A percentile compares a stretch with the other conserved stretches of the same genome.
phyloP scores from a whole-genome alignment of 164 flowering plant species.

The Protea cynaroides region DNA sequence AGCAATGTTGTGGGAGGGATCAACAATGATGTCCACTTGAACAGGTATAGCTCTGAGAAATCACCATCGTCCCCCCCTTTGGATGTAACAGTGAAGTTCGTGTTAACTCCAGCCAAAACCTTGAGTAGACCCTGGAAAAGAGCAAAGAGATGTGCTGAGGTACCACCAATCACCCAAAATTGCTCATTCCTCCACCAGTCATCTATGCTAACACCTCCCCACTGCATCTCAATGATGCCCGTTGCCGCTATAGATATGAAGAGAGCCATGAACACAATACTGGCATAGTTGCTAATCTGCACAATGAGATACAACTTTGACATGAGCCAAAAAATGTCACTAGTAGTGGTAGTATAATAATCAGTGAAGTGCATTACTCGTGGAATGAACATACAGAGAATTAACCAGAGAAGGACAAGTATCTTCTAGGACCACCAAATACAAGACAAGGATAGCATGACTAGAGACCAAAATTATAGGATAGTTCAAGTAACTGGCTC shows the following conservation, averaged over 20 bases:
- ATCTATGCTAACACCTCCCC: slow-evolving; percentile 69
- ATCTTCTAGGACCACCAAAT: background rate
- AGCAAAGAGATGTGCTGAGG: slow-evolving; percentile 66
- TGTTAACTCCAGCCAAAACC: slow-evolving; percentile 69
- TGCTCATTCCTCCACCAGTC: slow-evolving; percentile 92
- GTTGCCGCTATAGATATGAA: slow-evolving; percentile 67
- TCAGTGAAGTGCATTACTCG: background rate
- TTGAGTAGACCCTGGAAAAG: slow-evolving; percentile 76
- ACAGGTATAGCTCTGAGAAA: slow-evolving; percentile 63
- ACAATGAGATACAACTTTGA: slow-evolving; percentile 1
- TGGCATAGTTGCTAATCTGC: slow-evolving; percentile 87
- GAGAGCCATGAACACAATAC: slow-evolving; percentile 60
- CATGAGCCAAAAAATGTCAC: background rate
- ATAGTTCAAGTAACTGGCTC: background rate
- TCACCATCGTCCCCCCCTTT: slow-evolving; percentile 74
- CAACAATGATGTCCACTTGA: slow-evolving; percentile 74
- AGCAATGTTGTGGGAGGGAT: slow-evolving; percentile 60
- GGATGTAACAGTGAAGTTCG: slow-evolving; percentile 80
- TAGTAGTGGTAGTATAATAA: background rate
- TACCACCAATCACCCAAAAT: slow-evolving; percentile 88
- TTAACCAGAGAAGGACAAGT: too few species aligned
- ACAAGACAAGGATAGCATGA: background rate
- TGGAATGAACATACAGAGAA: too few species aligned
- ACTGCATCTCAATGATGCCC: slow-evolving; percentile 67
- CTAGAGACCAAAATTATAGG: background rate